A percentile compares a stretch with the other conserved stretches of the same genome.
phyloP scores from a whole-genome alignment of 352 stramenopile genomes.

The Pythium utonaiense region DNA sequence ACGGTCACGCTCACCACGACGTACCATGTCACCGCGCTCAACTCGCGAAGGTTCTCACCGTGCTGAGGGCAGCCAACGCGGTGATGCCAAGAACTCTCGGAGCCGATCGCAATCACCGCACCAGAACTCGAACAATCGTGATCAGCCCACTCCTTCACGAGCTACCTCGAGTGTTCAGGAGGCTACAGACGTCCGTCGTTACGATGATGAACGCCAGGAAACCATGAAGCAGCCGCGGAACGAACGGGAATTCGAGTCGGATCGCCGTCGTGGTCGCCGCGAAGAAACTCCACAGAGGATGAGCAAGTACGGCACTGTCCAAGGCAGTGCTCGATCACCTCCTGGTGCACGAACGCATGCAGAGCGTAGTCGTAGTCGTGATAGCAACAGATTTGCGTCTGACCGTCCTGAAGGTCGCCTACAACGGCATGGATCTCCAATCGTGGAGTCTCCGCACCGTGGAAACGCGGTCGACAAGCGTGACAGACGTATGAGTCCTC shows the following conservation, averaged over 20 bases:
- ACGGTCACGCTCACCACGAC: slow-evolving; percentile 3
- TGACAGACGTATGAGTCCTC: neutral
- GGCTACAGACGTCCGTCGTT: neutral
- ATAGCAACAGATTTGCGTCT: neutral
- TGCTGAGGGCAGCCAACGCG: neutral
- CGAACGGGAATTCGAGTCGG: neutral
- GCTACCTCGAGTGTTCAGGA: neutral
- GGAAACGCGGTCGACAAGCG: neutral
- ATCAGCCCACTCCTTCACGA: neutral
- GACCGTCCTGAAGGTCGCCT: neutral
- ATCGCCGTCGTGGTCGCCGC: neutral
- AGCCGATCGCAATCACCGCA: neutral
- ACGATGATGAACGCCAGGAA: neutral
- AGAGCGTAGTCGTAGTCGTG: neutral
- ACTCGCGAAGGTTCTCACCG: neutral
- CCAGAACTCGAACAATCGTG: neutral
- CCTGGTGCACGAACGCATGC: neutral
- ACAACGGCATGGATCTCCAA: neutral
- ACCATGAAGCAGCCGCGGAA: neutral
- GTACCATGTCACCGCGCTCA: neutral
- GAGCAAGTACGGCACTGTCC: slow-evolving; percentile 17
- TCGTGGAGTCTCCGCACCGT: neutral
- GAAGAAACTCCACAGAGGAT: neutral
- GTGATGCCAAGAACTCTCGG: neutral
- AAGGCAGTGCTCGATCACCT: slow-evolving; percentile 3